Base-by-base conservation (phyloP, 2,329 filamentous ascomycete species). In the Penicillium sp. region DNA sequence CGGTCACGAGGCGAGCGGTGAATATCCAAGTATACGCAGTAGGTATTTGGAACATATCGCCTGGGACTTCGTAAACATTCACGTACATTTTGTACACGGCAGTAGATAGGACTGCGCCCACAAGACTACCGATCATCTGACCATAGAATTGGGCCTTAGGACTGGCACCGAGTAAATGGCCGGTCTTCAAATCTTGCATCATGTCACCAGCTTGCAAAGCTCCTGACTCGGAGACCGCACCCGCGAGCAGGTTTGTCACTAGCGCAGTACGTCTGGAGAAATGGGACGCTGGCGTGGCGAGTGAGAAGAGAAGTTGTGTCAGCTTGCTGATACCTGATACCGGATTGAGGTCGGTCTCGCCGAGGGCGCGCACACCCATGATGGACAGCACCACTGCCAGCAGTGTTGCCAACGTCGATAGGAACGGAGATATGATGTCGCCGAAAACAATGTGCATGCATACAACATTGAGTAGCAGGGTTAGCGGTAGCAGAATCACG, bases 11-110 rank as follows among this genome's bases (percentile, higher is more conserved):
- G 13, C 93, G 80, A 1, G 93, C 92, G 0, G 93, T 99, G 69
- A 96, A 96, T 45, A 99, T 88, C 93, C 93, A 99, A 4, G 99
- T 91, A 66, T 92, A 96, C 0, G 85, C 92, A 0, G 93, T 97
- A 0, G 93, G 93, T 1, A 95, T 90, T 64, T 95, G 87, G 68
- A 99, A 97, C 45, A 96, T 75, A 9, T 89, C 85, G 0, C 91
- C 89, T 0, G 93, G 93, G 5, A 99, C 87, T 33, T 84, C 77
- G 64, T 99, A 99, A 1, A 96, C 91, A 29, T 81, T 84, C 2
- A 90, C 92, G 64, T 99, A 99, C 12, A 97, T 75, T 50, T 85
- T 85, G 69, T 99, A 99, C 2, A 97, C 86, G 3, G 87, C 80
- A 0, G 92, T 90, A 52, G 87, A 92, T 5, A 95, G 80, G 10